Conservation (phyloP, 768 basidiomycete genomes). For the Obba rivulosa region DNA sequence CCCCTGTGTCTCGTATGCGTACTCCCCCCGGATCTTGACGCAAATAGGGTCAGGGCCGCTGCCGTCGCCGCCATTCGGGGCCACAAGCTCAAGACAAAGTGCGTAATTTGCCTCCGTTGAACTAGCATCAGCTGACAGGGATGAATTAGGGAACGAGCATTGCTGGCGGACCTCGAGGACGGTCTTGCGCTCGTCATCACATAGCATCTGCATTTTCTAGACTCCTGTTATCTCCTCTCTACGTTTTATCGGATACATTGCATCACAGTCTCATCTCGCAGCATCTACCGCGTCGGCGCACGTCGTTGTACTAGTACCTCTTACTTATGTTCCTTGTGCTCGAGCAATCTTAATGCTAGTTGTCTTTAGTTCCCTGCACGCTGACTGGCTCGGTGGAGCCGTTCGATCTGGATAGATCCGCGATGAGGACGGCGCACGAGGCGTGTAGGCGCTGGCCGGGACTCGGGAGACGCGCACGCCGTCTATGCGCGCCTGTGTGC, state of each 20-base stretch:
- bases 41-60: conserved; percentile 35
- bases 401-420: no score
- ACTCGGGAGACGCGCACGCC: background rate
- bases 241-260: no score
- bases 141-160: conserved; percentile 38
- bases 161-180: conserved; percentile 45
- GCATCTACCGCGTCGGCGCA: no score
- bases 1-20: conserved; percentile 56
- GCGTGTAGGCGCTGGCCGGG: no score
- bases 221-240: no score
- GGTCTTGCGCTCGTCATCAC: conserved; percentile 55
- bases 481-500: background rate
- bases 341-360: no score
- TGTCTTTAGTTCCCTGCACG: no score
- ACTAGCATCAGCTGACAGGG: background rate
- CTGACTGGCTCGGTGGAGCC: no score
- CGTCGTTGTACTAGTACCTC: no score
- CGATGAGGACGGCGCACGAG: no score
- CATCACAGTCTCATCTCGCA: background rate
- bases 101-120: conserved; percentile 7
- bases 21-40: conserved; percentile 38
- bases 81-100: conserved; percentile 39
- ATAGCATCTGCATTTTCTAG: conserved; percentile 20
- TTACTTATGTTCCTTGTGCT: no score
- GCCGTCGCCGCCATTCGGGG: conserved; percentile 42